Conservation (phyloP, 1,139 yeast species). For the Nematodospora anomalae region DNA sequence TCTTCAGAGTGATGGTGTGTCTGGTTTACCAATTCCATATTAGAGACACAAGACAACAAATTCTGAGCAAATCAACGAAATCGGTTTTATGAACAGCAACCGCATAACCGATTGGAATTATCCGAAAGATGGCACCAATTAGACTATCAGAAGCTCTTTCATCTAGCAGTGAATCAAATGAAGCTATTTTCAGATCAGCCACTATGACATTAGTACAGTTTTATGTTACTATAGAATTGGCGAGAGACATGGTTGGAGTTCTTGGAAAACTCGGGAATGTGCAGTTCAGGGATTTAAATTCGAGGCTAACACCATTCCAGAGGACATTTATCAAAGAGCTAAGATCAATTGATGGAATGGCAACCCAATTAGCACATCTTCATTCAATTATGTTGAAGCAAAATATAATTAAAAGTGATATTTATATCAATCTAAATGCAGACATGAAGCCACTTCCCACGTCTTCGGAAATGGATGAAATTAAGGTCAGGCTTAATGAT, state of each 20-base stretch:
- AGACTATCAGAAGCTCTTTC: constrained; percentile 9
- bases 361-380: constrained; percentile 29
- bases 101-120: no score
- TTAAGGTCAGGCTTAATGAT: constrained; percentile 22
- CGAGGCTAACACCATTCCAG: constrained; percentile 77
- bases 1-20: background rate
- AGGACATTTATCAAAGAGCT: constrained; percentile 83
- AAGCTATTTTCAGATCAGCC: constrained; percentile 65
- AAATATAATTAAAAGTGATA: constrained; percentile 26
- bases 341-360: constrained; percentile 47
- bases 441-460: constrained; percentile 31
- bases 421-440: constrained; percentile 24
- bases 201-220: constrained; percentile 93
- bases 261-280: constrained; percentile 81
- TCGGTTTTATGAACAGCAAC: no score
- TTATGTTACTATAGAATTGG: constrained; percentile 87
- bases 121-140: constrained; percentile 12
- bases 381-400: constrained; percentile 38
- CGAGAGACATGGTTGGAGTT: constrained; percentile 80
- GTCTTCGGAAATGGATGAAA: constrained; percentile 32
- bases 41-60: background rate
- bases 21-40: background rate
- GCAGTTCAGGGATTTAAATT: constrained; percentile 88
- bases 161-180: constrained; percentile 13
- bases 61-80: background rate